Percentiles rank a stretch among this genome's conserved stretches.
phyloP scores from a whole-genome alignment of 2,329 filamentous ascomycete species.

The Lachnellula subtilissima region DNA sequence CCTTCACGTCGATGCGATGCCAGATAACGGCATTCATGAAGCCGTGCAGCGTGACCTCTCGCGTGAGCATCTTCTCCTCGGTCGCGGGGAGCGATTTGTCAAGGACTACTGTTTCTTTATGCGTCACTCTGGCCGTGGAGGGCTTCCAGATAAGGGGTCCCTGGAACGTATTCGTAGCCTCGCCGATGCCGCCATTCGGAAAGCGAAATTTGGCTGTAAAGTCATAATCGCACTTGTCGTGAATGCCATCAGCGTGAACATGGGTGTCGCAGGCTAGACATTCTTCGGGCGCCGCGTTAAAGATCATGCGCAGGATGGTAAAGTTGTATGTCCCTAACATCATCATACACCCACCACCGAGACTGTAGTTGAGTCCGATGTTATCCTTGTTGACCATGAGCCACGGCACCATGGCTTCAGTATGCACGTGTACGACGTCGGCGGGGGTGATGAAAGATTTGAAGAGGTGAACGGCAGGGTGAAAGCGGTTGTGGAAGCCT shows the following conservation, averaged over 20 bases:
- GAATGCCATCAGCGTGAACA: slow-evolving; percentile 10
- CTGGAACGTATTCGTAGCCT: slow-evolving; percentile 25
- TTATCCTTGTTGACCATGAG: slow-evolving; percentile 32
- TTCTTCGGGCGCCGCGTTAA: slow-evolving; percentile 34
- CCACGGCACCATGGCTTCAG: slow-evolving; percentile 31
- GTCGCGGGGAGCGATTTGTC: slow-evolving; percentile 39
- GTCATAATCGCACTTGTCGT: slow-evolving; percentile 29
- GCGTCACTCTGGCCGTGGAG: slow-evolving; percentile 32
- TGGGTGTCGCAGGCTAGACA: slow-evolving; percentile 23
- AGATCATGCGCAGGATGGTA: slow-evolving; percentile 34
- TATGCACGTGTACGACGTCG: slow-evolving; percentile 34
- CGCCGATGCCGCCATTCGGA: slow-evolving; percentile 34
- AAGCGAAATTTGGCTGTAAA: slow-evolving; percentile 36
- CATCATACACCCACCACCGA: slow-evolving; percentile 31
- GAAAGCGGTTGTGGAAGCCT: slow-evolving; percentile 47
- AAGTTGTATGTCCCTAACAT: slow-evolving; percentile 38
- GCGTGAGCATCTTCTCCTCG: slow-evolving; percentile 6
- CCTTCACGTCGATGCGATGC: slow-evolving; percentile 14
- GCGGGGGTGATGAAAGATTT: slow-evolving; percentile 34
- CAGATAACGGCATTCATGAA: slow-evolving; percentile 6
- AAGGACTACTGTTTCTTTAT: slow-evolving; percentile 47
- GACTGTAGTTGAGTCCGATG: slow-evolving; percentile 39
- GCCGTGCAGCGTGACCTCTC: slow-evolving; percentile 7
- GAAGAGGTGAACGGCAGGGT: slow-evolving; percentile 42
- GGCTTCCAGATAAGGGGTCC: slow-evolving; percentile 4